Percentiles rank a stretch among this genome's conserved stretches.
These are phyloP conservation scores for Periglandula ipomoeae DNA, from an alignment of 2,329 filamentous ascomycete species.

Conservation along the genomic window DNA sequence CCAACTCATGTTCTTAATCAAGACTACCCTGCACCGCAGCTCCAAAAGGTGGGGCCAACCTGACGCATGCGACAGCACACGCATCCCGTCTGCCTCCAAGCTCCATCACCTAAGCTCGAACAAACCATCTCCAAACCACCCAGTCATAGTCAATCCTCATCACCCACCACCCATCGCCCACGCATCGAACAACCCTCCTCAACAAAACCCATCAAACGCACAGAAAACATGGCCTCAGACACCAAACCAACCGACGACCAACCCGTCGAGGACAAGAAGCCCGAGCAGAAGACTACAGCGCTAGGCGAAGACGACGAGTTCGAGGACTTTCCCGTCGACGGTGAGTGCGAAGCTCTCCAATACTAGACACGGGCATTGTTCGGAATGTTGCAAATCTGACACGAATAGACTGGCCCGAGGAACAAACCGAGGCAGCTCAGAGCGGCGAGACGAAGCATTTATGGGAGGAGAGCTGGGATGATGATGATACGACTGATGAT, in stretches of 20 bases:
- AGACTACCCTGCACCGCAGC: conserved; percentile 11
- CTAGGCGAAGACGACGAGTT: conserved; percentile 98
- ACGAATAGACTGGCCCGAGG: conserved; percentile 74
- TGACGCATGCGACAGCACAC: too few relatives aligned
- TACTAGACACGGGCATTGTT: too few relatives aligned
- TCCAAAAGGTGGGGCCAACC: too few relatives aligned
- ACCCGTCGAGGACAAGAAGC: conserved; percentile 18
- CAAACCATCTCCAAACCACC: too few relatives aligned
- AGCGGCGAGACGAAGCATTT: conserved; percentile 66
- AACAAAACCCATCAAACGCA: neutral
- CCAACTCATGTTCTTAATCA: too few relatives aligned
- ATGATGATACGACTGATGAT: conserved; percentile 93
- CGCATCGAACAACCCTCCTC: neutral
- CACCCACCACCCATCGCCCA: neutral
- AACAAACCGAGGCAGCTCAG: conserved; percentile 76
- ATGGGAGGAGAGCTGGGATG: conserved; percentile 99
- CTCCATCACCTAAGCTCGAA: too few relatives aligned
- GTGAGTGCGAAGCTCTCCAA: conserved; percentile 37
- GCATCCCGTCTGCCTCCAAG: too few relatives aligned
- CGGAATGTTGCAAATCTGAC: neutral
- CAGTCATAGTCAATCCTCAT: neutral
- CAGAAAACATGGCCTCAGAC: conserved; percentile 10
- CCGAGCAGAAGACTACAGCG: conserved; percentile 46
- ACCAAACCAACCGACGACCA: conserved; percentile 21
- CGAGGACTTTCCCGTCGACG: conserved; percentile 95